A percentile compares a stretch with the other conserved stretches of the same genome.
These are phyloP conservation scores for Dujonia santamariae DNA, from an alignment of 1,139 yeast genomes.

Conservation along the genomic window DNA sequence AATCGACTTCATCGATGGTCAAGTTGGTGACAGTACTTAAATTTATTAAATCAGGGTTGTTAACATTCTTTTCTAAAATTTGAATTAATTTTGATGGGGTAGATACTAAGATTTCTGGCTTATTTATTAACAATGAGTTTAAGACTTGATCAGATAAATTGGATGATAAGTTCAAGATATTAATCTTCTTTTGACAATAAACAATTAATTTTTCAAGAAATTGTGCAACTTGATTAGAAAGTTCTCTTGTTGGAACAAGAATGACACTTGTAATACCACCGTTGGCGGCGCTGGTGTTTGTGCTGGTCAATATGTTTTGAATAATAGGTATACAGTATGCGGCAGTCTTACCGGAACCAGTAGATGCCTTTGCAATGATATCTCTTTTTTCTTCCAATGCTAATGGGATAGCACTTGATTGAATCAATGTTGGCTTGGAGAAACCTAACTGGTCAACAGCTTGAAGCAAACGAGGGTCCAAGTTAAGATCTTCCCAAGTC, in stretches of 20 bases:
- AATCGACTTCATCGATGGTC: conserved; percentile 95
- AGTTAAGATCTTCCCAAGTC: conserved; percentile 67
- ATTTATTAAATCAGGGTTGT: conserved; percentile 35
- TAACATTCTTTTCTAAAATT: conserved; percentile 49
- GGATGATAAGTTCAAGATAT: conserved; percentile 70
- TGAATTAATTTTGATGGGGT: conserved; percentile 81
- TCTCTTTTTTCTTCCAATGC: conserved; percentile 86
- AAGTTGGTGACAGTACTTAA: conserved; percentile 60
- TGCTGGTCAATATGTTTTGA: conserved; percentile 51
- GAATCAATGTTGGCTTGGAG: conserved; percentile 84
- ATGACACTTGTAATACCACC: conserved; percentile 55
- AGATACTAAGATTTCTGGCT: conserved; percentile 79
- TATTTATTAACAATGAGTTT: conserved; percentile 62
- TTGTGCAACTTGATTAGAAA: conserved; percentile 77
- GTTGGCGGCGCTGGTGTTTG: conserved; percentile 18
- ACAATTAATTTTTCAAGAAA: conserved; percentile 66
- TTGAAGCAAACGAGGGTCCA: conserved; percentile 81
- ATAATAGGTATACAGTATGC: conserved; percentile 80
- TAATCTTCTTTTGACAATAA: conserved; percentile 68
- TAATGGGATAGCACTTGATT: conserved; percentile 86
- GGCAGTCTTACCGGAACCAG: conserved; percentile 90
- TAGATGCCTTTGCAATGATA: conserved; percentile 82
- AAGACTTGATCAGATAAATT: conserved; percentile 72
- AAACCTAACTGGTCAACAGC: conserved; percentile 83
- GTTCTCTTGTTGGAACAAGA: conserved; percentile 82